These are phyloP conservation scores for Panicum hallii DNA, from an alignment of 202 grass and related monocot species.

Conservation along the genomic window DNA sequence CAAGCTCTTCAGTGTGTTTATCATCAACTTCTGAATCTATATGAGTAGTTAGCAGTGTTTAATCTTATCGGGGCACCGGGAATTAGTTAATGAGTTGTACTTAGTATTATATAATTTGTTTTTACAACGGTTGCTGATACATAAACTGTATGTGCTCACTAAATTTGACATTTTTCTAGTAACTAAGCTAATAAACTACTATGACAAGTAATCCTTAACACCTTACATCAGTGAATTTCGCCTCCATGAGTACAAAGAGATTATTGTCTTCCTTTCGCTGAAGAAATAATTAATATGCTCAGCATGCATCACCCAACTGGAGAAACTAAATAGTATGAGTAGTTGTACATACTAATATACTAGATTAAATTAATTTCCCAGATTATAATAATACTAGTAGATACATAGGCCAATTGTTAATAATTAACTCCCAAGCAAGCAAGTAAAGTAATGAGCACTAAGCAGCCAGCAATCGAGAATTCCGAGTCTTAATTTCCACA, in stretches of 20 bases:
- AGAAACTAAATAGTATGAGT: too few species aligned
- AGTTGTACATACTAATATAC: too few species aligned
- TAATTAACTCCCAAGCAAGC: neutral
- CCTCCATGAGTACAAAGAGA: too few species aligned
- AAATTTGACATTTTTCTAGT: neutral
- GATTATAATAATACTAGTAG: neutral
- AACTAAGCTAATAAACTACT: neutral
- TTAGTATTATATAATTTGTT: neutral
- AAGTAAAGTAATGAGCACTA: constrained; percentile 5
- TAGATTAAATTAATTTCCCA: too few species aligned
- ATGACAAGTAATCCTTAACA: too few species aligned
- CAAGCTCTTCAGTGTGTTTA: neutral
- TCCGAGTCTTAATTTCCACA: neutral
- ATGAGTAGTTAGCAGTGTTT: too few species aligned
- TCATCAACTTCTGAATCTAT: too few species aligned
- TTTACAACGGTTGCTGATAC: neutral
- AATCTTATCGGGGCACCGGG: neutral
- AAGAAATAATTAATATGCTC: too few species aligned
- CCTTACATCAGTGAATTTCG: too few species aligned
- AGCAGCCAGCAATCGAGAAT: neutral
- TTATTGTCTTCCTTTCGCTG: too few species aligned
- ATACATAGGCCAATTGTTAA: neutral
- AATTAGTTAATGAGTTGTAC: neutral
- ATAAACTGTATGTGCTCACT: neutral
- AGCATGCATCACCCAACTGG: too few species aligned